These are phyloP conservation scores for Ramalina peruviana DNA, from an alignment of 495 filamentous ascomycete genomes.

Conservation along the genomic window DNA sequence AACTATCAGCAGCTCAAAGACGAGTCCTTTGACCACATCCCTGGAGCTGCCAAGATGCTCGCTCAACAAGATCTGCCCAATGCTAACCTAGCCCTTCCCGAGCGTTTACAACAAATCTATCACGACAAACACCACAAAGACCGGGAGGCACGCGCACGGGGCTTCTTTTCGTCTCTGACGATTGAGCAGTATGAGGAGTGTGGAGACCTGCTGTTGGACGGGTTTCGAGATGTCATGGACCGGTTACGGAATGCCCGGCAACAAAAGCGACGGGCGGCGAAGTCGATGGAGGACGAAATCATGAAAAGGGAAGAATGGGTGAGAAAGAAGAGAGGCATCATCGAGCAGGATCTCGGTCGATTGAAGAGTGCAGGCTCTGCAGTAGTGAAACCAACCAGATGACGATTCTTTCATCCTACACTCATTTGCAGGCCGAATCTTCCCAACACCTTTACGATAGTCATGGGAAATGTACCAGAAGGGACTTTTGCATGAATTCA, in stretches of 20 bases:
- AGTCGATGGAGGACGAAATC: conserved; percentile 43
- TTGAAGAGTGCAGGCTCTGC: conserved; percentile 10
- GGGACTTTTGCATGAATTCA: no score
- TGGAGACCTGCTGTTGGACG: conserved; percentile 63
- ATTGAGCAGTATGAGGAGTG: conserved; percentile 67
- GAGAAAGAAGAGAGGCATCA: conserved; percentile 11
- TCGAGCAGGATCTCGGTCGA: conserved; percentile 11
- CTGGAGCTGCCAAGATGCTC: neutral
- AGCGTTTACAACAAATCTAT: conserved; percentile 11
- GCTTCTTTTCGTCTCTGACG: conserved; percentile 47
- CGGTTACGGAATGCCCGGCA: conserved; percentile 49
- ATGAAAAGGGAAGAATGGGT: conserved; percentile 6
- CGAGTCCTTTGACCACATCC: conserved; percentile 16
- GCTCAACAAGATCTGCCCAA: conserved; percentile 10
- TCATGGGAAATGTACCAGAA: no score
- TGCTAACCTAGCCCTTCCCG: conserved; percentile 3
- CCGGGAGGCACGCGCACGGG: conserved; percentile 4
- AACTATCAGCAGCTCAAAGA: conserved; percentile 12
- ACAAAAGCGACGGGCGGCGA: conserved; percentile 50
- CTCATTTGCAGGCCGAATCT: no score
- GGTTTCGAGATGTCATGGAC: conserved; percentile 47
- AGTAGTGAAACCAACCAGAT: conserved; percentile 10
- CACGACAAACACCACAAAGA: conserved; percentile 13
- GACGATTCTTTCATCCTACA: neutral
- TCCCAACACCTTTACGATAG: no score